Evolutionary conservation across 257 asterid genomes (phyloP).

Genomic region (Solanum neorickii): DNA sequence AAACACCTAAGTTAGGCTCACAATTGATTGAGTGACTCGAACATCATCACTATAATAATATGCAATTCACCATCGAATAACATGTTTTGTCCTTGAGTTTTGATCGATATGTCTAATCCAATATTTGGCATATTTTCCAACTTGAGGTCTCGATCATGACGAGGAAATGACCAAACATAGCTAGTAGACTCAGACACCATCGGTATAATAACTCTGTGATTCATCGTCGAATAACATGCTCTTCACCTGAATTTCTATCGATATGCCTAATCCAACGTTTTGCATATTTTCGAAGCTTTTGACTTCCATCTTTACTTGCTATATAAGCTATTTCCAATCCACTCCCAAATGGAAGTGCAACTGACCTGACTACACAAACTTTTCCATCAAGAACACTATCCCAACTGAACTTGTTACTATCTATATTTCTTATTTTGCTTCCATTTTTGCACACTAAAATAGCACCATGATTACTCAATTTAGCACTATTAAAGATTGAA

Average conservation of each 20-base stretch:
- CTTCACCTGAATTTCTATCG: slow-evolving; percentile 21
- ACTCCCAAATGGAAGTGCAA: slow-evolving; percentile 17
- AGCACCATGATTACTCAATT: slow-evolving; percentile 18
- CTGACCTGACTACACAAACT: slow-evolving; percentile 10
- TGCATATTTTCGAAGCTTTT: background rate
- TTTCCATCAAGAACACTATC: background rate
- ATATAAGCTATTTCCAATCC: slow-evolving; percentile 21
- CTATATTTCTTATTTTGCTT: background rate
- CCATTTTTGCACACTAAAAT: slow-evolving; percentile 14
- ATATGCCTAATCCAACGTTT: slow-evolving; percentile 16
- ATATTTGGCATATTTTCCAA: background rate
- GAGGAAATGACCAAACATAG: background rate
- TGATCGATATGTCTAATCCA: slow-evolving; percentile 22
- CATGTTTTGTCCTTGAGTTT: slow-evolving; percentile 14
- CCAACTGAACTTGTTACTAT: slow-evolving; percentile 7
- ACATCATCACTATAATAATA: background rate
- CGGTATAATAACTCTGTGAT: background rate
- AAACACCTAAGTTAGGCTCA: background rate
- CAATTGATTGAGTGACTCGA: background rate
- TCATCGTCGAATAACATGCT: slow-evolving; percentile 19
- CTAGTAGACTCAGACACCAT: background rate
- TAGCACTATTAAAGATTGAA: slow-evolving; percentile 4
- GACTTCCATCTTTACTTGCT: background rate
- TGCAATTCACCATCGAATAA: slow-evolving; percentile 5
- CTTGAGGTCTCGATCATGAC: background rate